Percentiles rank a stretch among this genome's conserved stretches.
These are phyloP conservation scores for Kwoniella newhampshirensis DNA, from an alignment of 768 basidiomycete species.

Conservation along the genomic window DNA sequence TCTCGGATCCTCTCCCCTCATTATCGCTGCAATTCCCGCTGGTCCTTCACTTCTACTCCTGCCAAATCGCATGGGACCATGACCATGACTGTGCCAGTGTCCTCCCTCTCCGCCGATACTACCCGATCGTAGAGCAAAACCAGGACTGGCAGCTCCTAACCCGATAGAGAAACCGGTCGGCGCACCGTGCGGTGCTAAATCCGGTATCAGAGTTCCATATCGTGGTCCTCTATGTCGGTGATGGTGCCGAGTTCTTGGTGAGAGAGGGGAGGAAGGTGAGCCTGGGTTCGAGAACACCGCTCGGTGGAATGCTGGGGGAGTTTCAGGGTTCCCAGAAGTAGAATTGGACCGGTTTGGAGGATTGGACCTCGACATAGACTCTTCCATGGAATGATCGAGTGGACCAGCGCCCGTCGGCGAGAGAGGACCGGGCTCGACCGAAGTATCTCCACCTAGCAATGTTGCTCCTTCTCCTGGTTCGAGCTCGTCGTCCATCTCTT, in stretches of 20 bases:
- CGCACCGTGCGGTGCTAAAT: conserved; percentile 39
- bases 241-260: conserved; percentile 14
- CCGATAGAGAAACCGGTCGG: conserved; percentile 53
- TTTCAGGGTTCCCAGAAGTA: neutral
- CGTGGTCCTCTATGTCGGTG: conserved; percentile 24
- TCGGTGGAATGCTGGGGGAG: conserved; percentile 3
- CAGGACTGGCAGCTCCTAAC: conserved; percentile 51
- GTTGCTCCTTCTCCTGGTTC: conserved; percentile 9
- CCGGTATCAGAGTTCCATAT: conserved; percentile 50
- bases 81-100: neutral
- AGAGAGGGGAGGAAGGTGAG: conserved; percentile 20
- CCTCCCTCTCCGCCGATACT: conserved; percentile 18
- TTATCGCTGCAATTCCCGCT: conserved; percentile 30
- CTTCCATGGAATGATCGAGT: neutral
- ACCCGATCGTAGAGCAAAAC: conserved; percentile 45
- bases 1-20: conserved; percentile 17
- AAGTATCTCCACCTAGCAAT: conserved; percentile 3
- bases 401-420: neutral
- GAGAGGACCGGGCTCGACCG: conserved; percentile 11
- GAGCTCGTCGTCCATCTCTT: conserved; percentile 3
- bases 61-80: neutral
- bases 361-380: neutral
- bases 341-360: neutral
- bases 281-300: conserved; percentile 11
- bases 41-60: conserved; percentile 39